phyloP scores from a whole-genome alignment of 306 rosid genomes.

The Glycine soja region DNA sequence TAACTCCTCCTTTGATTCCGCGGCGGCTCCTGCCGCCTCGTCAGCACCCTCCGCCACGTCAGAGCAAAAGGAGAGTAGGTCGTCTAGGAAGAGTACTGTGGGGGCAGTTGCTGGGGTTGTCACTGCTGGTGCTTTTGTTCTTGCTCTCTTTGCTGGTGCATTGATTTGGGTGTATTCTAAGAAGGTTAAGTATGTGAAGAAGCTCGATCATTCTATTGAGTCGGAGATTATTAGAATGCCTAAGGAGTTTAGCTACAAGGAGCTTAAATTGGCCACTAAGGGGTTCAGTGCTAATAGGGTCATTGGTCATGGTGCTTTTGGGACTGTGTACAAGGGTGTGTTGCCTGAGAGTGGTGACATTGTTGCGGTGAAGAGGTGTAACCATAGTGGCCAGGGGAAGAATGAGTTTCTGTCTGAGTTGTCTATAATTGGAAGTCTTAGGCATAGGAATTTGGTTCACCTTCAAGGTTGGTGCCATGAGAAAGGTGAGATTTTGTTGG shows the following conservation, averaged over 20 bases:
- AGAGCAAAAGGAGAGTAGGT: slow-evolving; percentile 52
- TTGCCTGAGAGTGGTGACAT: slow-evolving; percentile 72
- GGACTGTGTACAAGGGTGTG: slow-evolving; percentile 79
- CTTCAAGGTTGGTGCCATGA: slow-evolving; percentile 94
- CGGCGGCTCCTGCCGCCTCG: slow-evolving; percentile 38
- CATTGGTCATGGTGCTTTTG: slow-evolving; percentile 89
- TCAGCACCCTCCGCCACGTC: slow-evolving; percentile 77
- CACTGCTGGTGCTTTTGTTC: slow-evolving; percentile 76
- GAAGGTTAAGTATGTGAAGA: slow-evolving; percentile 62
- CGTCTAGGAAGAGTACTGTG: slow-evolving; percentile 63
- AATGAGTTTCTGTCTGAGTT: slow-evolving; percentile 81
- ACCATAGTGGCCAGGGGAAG: slow-evolving; percentile 76
- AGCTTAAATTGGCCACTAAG: slow-evolving; percentile 72
- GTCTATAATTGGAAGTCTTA: slow-evolving; percentile 81
- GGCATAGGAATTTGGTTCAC: slow-evolving; percentile 84
- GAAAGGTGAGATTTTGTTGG: slow-evolving; percentile 82
- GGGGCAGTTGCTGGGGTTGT: slow-evolving; percentile 92
- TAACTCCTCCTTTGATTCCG: slow-evolving; percentile 65
- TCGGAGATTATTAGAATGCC: slow-evolving; percentile 76
- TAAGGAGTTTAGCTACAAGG: slow-evolving; percentile 71
- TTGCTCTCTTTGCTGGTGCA: slow-evolving; percentile 75
- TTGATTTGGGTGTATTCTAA: slow-evolving; percentile 79
- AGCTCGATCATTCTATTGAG: slow-evolving; percentile 58
- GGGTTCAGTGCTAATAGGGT: slow-evolving; percentile 73
- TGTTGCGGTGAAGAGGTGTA: slow-evolving; percentile 85